A percentile compares a stretch with the other conserved stretches of the same genome.
These are phyloP conservation scores for Arctostaphylos glauca DNA, from an alignment of 148 eudicot species.

Conservation along the genomic window DNA sequence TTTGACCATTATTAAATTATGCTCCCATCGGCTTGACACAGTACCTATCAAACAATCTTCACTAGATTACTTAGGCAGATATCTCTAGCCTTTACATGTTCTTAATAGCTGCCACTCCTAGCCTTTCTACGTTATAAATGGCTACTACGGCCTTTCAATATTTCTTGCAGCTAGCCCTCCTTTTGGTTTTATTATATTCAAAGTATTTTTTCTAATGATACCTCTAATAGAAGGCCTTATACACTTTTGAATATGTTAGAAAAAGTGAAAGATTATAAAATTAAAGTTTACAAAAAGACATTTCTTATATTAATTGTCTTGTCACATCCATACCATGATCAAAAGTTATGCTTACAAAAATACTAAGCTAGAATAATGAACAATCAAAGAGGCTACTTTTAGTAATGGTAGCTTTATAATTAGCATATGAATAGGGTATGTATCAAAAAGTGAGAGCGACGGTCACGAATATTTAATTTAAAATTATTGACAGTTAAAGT, in stretches of 20 bases:
- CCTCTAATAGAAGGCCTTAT: neutral
- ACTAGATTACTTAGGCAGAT: neutral
- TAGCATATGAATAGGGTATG: neutral
- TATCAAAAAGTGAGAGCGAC: neutral
- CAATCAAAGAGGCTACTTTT: neutral
- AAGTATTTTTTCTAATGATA: neutral
- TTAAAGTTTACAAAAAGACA: neutral
- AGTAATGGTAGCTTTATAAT: neutral
- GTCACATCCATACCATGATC: neutral
- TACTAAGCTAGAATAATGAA: neutral
- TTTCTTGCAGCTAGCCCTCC: neutral
- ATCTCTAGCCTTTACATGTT: neutral
- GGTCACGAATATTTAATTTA: neutral
- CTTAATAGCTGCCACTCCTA: neutral
- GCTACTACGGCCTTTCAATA: neutral
- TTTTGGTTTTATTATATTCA: neutral
- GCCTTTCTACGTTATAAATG: conserved; percentile 8
- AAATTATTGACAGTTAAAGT: neutral
- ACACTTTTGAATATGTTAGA: neutral
- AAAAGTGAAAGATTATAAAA: neutral
- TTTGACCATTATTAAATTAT: neutral
- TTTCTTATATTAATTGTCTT: neutral
- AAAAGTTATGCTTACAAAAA: neutral
- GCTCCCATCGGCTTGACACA: neutral
- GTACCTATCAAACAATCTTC: neutral